phyloP scores from a whole-genome alignment of 192 early-diverging fungal genomes.

The Lobosporangium transversale region DNA sequence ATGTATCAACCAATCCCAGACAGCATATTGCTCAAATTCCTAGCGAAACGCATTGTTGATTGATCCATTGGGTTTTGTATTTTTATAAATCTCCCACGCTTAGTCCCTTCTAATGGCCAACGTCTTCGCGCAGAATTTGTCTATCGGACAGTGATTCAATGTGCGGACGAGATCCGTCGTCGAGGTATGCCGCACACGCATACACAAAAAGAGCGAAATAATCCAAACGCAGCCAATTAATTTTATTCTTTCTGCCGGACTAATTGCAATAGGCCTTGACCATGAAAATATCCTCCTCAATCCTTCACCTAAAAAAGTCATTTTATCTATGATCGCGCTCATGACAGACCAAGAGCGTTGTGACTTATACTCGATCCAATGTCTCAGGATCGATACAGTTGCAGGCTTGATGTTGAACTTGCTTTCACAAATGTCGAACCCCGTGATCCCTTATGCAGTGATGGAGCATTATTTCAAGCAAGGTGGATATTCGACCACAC shows the following conservation, averaged over 20 bases:
- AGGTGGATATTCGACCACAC: not conserved
- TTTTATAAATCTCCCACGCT: too few species aligned
- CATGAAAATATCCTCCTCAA: constrained; percentile 36
- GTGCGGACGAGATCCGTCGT: constrained; percentile 42
- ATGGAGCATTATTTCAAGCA: constrained; percentile 42
- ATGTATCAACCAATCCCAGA: too few species aligned
- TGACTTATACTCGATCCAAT: constrained; percentile 33
- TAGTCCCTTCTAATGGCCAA: constrained; percentile 32
- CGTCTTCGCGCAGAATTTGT: constrained; percentile 51
- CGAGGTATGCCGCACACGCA: constrained; percentile 17
- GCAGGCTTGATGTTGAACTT: constrained; percentile 38
- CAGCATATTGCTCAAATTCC: too few species aligned
- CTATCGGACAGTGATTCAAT: constrained; percentile 32
- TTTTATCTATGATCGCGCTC: constrained; percentile 42
- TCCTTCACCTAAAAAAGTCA: constrained; percentile 45
- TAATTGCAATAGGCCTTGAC: constrained; percentile 19
- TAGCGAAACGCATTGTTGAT: too few species aligned
- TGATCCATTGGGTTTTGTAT: too few species aligned
- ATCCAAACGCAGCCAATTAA: not conserved
- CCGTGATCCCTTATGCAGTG: constrained; percentile 38
- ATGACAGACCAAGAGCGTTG: constrained; percentile 36
- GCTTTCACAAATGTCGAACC: constrained; percentile 49
- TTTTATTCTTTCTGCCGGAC: not conserved
- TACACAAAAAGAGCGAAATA: not conserved
- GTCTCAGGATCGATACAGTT: constrained; percentile 44